phyloP scores from a whole-genome alignment of 768 basidiomycete genomes.

The Trametes coccinea region DNA sequence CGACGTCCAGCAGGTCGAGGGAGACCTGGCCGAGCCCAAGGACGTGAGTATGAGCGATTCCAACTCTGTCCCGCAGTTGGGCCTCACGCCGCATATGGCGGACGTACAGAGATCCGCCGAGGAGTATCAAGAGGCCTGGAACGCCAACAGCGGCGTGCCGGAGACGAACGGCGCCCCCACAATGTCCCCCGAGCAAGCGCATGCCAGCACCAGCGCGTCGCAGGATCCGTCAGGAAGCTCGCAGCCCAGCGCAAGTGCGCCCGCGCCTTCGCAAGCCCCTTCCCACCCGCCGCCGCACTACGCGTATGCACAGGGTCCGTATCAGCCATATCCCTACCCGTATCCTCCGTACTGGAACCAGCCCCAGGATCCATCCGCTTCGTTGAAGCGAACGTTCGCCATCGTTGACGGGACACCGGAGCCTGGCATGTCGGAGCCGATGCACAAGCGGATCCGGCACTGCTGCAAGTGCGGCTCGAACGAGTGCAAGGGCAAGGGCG shows the following conservation, averaged over 20 bases:
- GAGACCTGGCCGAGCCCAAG: conserved; percentile 25
- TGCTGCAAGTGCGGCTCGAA: conserved; percentile 83
- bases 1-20: conserved; percentile 26
- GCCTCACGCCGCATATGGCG: conserved; percentile 24
- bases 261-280: conserved; percentile 7
- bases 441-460: conserved; percentile 66
- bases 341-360: conserved; percentile 27
- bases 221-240: conserved; percentile 9
- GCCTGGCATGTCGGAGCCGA: conserved; percentile 24
- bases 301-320: conserved; percentile 19
- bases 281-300: conserved; percentile 19
- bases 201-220: conserved; percentile 26
- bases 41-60: conserved; percentile 29
- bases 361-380: conserved; percentile 13
- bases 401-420: conserved; percentile 27
- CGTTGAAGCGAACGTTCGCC: conserved; percentile 32
- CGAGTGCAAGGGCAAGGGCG: conserved; percentile 83
- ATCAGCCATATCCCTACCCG: conserved; percentile 26
- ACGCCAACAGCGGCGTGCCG: conserved; percentile 50
- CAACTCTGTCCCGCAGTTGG: background rate
- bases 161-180: conserved; percentile 20
- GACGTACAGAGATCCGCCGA: conserved; percentile 40
- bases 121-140: conserved; percentile 64
- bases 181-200: conserved; percentile 24
- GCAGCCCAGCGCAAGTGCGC: conserved; percentile 13